A percentile compares a stretch with the other conserved stretches of the same genome.
phyloP scores from a whole-genome alignment of 148 eudicot genomes.

The Diospyros kaki region DNA sequence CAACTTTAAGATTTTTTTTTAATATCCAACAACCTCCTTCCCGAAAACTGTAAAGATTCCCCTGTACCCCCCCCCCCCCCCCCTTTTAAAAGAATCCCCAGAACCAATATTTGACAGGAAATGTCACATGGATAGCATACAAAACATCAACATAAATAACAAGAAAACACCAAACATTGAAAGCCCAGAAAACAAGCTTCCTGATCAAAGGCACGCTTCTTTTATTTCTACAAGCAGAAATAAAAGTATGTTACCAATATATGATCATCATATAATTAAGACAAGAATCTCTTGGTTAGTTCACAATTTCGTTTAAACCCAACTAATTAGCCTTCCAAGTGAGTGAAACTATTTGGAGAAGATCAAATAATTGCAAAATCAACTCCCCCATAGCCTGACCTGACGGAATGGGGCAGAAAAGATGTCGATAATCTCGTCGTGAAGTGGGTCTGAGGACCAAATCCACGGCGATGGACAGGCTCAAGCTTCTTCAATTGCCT shows the following conservation, averaged over 20 bases:
- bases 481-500: not conserved
- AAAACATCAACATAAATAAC: not conserved
- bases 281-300: not conserved
- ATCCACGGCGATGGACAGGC: not conserved
- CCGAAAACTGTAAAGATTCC: no score
- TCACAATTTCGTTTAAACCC: not conserved
- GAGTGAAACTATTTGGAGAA: not conserved
- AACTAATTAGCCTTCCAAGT: not conserved
- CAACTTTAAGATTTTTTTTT: no score
- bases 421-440: not conserved
- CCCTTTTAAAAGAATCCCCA: not conserved
- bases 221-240: not conserved
- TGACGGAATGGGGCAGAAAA: conserved; percentile 5
- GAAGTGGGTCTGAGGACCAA: not conserved
- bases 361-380: not conserved
- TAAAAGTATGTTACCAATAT: not conserved
- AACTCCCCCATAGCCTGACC: not conserved
- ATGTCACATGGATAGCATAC: not conserved
- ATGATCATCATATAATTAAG: not conserved
- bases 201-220: not conserved
- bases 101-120: not conserved
- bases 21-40: no score
- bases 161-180: not conserved
- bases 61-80: no score
- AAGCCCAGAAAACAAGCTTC: not conserved